phyloP scores from a whole-genome alignment of 1,284 basidiomycete genomes.

The Microbotryomycetes sp. region DNA sequence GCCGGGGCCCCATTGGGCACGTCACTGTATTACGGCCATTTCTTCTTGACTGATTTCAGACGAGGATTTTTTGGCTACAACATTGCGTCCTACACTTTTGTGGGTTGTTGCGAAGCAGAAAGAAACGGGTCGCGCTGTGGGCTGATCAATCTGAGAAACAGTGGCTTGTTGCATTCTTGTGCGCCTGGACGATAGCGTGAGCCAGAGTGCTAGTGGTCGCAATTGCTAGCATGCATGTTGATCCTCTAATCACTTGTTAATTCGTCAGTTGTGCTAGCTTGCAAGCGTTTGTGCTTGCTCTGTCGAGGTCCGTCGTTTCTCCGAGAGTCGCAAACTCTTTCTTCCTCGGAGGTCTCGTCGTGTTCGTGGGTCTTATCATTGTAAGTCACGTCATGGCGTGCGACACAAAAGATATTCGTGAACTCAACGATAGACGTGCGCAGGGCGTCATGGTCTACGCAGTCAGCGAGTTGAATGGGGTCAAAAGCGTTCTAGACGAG shows the following conservation, averaged over 20 bases:
- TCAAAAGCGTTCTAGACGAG: neutral
- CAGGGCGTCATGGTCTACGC: neutral
- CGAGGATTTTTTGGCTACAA: neutral
- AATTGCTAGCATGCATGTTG: too few relatives aligned
- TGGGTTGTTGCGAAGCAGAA: too few relatives aligned
- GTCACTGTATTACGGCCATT: neutral
- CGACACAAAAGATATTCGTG: too few relatives aligned
- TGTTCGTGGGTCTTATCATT: neutral
- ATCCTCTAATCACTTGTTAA: too few relatives aligned
- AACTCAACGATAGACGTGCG: too few relatives aligned
- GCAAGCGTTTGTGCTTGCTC: neutral
- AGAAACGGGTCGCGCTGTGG: too few relatives aligned
- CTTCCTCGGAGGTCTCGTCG: neutral
- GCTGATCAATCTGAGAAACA: too few relatives aligned
- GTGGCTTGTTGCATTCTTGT: neutral
- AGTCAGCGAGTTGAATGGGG: neutral
- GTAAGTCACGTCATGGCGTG: too few relatives aligned
- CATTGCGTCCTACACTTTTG: neutral
- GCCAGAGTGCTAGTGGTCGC: too few relatives aligned
- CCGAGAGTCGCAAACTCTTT: neutral
- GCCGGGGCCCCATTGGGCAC: neutral
- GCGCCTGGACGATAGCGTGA: neutral
- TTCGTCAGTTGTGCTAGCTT: neutral
- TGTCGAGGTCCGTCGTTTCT: neutral
- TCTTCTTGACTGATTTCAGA: neutral